Evolutionary conservation across 208 protist species (phyloP).

Genomic region (Leptomonas seymouri): DNA sequence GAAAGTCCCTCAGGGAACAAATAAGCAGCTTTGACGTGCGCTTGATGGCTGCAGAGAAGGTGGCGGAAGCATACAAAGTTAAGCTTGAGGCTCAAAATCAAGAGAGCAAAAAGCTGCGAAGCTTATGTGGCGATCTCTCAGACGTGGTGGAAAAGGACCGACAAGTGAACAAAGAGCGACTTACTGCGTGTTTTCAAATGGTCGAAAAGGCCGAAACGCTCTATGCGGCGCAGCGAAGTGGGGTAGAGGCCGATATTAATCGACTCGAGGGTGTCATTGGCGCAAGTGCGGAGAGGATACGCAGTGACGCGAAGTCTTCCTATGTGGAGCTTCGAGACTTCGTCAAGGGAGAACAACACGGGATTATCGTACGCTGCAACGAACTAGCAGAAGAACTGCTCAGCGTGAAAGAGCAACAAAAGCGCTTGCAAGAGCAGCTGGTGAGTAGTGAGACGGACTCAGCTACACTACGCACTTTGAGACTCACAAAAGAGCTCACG

Average conservation of each 20-base stretch:
- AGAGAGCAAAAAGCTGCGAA: constrained; percentile 8
- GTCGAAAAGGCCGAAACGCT: constrained; percentile 26
- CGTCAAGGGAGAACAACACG: constrained; percentile 5
- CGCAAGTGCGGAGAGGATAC: not conserved
- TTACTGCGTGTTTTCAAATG: constrained; percentile 22
- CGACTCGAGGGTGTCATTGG: not conserved
- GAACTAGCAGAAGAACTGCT: constrained; percentile 21
- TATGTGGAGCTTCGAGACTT: constrained; percentile 19
- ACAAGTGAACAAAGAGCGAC: constrained; percentile 16
- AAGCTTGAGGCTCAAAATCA: constrained; percentile 8
- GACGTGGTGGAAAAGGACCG: constrained; percentile 16
- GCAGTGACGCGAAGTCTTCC: constrained; percentile 20
- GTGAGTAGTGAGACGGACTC: not conserved
- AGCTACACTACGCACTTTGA: not conserved
- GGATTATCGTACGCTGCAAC: constrained; percentile 1
- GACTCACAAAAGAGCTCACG: constrained; percentile 16
- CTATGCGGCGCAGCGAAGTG: constrained; percentile 10
- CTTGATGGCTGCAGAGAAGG: constrained; percentile 2
- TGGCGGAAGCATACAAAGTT: not conserved
- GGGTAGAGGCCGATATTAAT: constrained; percentile 1
- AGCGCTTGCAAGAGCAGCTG: constrained; percentile 20
- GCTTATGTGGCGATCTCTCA: constrained; percentile 17
- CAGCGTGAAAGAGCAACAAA: constrained; percentile 23
- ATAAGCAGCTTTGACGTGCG: not conserved
- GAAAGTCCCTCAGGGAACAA: not conserved